Base-by-base conservation (phyloP, 1,284 basidiomycete genomes). In the Prillingera fragicola region DNA sequence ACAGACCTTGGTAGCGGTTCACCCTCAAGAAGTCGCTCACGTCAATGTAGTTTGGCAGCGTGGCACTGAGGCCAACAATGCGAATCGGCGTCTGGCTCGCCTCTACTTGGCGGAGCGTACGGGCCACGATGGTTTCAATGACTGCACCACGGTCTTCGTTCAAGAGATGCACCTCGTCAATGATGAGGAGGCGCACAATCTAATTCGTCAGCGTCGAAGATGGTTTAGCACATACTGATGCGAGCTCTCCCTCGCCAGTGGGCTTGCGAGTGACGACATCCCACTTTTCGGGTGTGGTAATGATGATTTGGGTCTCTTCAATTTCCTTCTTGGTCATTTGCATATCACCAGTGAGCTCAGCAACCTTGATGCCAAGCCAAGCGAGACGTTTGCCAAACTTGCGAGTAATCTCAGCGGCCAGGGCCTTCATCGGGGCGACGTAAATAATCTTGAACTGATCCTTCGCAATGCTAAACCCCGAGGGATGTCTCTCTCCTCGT, bases 221-320 rank as follows among this genome's bases (percentile, higher is more conserved):
- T 31, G 5, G 29, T 24, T 22, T 1, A 9, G n/a, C 10, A 65
- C 82, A 44, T 50, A 91, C 90, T 41, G 87, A 84, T 15, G 89
- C 89, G 19, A 98, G 76, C 66, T 97, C 92, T 12, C 92, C 92
- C 70, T 97, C 92, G 7, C 94, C 92, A 0, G 87, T 90, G 0
- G 94, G 91, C 67, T 96, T 98, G 49, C 95, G 78, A 7, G 95
- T 99, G 1, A 98, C 95, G 0, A 99, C 95, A 59, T 99, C 95
- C 95, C 95, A 99, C 71, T 99, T 99, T 67, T 99, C 95, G 0
- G 95, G 95, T 1, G 95, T 99, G 0, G 95, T 99, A 10, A 99
- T 91, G 51, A 99, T 97, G 46, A 99, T 87, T 65, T 98, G 95
- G 13, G 95, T 99, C 67, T 88, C 84, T 3, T 84, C 84, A 50